These are phyloP conservation scores for Pseudogymnoascus sp. DNA, from an alignment of 2,329 filamentous ascomycete species.

Conservation along the genomic window DNA sequence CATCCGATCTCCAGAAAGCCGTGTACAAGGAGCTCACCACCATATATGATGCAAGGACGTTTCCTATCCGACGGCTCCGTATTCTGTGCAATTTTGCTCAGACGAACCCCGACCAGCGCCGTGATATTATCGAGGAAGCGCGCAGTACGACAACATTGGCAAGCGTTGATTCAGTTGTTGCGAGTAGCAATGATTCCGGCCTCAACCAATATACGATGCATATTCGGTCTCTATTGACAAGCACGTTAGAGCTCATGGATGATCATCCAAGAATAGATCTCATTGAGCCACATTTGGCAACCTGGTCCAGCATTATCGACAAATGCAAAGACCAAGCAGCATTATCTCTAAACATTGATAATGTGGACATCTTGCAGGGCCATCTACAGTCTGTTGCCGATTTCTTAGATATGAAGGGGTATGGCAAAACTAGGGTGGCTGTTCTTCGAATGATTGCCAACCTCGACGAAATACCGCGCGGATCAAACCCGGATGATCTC, in stretches of 20 bases:
- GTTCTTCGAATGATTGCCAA: conserved; percentile 43
- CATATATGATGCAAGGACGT: conserved; percentile 22
- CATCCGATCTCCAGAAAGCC: conserved; percentile 16
- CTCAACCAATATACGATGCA: conserved; percentile 21
- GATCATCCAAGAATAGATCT: conserved; percentile 20
- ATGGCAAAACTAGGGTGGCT: conserved; percentile 41
- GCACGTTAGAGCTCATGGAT: conserved; percentile 22
- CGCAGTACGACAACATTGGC: conserved; percentile 7
- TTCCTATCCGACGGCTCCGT: conserved; percentile 27
- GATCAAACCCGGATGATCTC: conserved; percentile 35
- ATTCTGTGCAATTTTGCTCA: conserved; percentile 21
- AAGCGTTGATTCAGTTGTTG: conserved; percentile 1
- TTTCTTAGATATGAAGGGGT: conserved; percentile 50
- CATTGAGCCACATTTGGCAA: conserved; percentile 19
- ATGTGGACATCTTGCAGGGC: conserved; percentile 40
- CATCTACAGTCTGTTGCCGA: conserved; percentile 48
- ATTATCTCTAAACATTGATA: conserved; percentile 41
- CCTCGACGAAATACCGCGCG: conserved; percentile 38
- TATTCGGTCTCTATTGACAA: conserved; percentile 21
- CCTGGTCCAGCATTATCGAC: conserved; percentile 34
- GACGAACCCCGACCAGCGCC: conserved; percentile 16
- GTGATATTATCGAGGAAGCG: conserved; percentile 8
- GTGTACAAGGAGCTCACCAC: conserved; percentile 21
- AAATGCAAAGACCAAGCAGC: conserved; percentile 36
- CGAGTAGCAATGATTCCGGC: conserved; percentile 20